Evolutionary conservation across 2,329 filamentous ascomycete species (phyloP), one percentile per base, ranked within the genome.

Genomic region (Monilinia fructigena): DNA sequence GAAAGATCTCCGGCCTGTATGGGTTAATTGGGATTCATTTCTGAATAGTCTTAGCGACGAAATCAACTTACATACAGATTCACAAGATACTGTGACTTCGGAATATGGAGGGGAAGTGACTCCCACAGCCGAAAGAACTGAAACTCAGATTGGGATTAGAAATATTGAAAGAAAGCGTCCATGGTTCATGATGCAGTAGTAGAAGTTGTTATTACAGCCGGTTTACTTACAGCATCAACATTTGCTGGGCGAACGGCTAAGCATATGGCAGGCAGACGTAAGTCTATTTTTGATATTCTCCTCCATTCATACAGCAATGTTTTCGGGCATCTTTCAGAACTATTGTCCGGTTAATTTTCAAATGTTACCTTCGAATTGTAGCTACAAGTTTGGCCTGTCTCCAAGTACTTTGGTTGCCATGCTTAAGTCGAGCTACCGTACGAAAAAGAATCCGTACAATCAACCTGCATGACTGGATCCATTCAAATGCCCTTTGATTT

Each of bases 161-260:
- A 69, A 42, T 35, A 23, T 16, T 66, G 68, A 67, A 16, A 68
- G 61, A 76, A 74, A 65, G 78, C 76, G 55, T 81, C 77, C 55
- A 78, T 78, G 42, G 73, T 79, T 4, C 83, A 86, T 70, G 86
- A 91, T 75, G 84, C 87, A 14, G 83, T 85, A 11, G 83, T 91
- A 7, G 88, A 92, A 68, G 88, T 93, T 0, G 79, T 91, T 38
- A 82, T 92, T 55, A 82, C 85, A 18, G 81, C 68, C 35, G 65
- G 66, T 14, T 60, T 62, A n/a, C 52, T 72, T 23, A 55, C 68
- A 1, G 70, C 69, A 26, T 66, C 69, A 8, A 40, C 28, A 12
- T 70, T 70, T 40, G 66, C 63, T 26, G 55, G 62, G 11, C 28
- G 65, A 0, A 55, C 62, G 8, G 67, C 67, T 20, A 59, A 50